These are phyloP conservation scores for Globisporangium spiculum DNA, from an alignment of 352 stramenopile genomes.

Conservation along the genomic window DNA sequence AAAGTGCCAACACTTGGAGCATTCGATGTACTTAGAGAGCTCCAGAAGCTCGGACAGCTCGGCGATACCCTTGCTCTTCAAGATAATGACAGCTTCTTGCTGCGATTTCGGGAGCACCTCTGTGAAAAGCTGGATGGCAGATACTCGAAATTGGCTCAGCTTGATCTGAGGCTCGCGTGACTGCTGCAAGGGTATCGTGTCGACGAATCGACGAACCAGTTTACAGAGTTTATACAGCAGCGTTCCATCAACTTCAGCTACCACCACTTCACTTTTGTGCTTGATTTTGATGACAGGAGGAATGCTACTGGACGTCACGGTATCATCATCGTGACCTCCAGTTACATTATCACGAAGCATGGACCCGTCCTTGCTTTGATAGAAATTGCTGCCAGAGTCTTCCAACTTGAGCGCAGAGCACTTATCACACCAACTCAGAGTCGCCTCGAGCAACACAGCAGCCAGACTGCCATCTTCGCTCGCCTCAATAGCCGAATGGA, in stretches of 20 bases:
- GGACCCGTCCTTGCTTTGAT: background rate
- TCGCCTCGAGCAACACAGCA: constrained; percentile 8
- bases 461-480: constrained; percentile 12
- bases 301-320: background rate
- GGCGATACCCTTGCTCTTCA: background rate
- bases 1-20: constrained; percentile 19
- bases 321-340: background rate
- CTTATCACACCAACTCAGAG: constrained; percentile 14
- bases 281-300: constrained; percentile 1
- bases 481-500: constrained; percentile 3
- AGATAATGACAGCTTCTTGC: constrained; percentile 8
- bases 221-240: constrained; percentile 12
- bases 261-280: background rate
- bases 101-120: constrained; percentile 13
- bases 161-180: background rate
- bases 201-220: background rate
- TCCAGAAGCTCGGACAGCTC: constrained; percentile 10
- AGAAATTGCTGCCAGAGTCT: constrained; percentile 7
- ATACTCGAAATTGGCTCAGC: background rate
- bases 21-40: constrained; percentile 12
- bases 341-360: background rate
- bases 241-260: constrained; percentile 1
- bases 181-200: background rate
- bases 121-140: constrained; percentile 2
- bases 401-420: constrained; percentile 12